phyloP scores from a whole-genome alignment of 2,329 filamentous ascomycete species.

The Fusarium pilosicola region DNA sequence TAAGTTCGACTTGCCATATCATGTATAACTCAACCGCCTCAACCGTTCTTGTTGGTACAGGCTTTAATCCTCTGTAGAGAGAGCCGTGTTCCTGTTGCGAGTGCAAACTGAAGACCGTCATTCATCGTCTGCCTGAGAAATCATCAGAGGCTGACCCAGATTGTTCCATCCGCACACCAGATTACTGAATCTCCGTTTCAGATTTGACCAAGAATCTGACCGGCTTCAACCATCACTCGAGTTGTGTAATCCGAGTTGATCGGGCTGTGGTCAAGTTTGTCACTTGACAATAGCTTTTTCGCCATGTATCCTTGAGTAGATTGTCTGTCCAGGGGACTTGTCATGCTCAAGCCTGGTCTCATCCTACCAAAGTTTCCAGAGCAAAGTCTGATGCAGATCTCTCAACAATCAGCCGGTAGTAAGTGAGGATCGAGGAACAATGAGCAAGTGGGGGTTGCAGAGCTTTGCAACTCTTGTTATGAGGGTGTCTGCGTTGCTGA shows the following conservation, averaged over 20 bases:
- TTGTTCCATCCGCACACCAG: not conserved
- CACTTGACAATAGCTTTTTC: not conserved
- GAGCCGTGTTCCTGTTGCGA: not conserved
- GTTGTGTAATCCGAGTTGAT: not conserved
- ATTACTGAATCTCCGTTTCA: not conserved
- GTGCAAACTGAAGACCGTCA: not conserved
- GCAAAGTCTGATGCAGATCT: not conserved
- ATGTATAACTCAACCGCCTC: slow-evolving; percentile 8
- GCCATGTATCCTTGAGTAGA: not conserved
- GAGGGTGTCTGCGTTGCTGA: not conserved
- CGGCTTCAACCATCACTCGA: not conserved
- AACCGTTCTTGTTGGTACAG: not conserved
- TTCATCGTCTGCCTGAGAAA: not conserved
- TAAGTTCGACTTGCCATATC: not conserved
- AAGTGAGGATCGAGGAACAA: not conserved
- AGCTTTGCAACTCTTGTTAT: not conserved
- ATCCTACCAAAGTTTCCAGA: not conserved
- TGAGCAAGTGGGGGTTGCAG: not conserved
- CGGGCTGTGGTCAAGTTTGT: not conserved
- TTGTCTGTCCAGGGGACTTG: not conserved
- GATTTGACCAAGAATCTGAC: not conserved
- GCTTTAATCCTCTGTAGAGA: not conserved
- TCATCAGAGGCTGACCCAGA: not conserved
- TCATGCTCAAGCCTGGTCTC: not conserved
- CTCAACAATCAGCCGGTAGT: no score